A percentile compares a stretch with the other conserved stretches of the same genome.
These are phyloP conservation scores for Lipomyces chichibuensis DNA, from an alignment of 805 yeast species.

Conservation along the genomic window DNA sequence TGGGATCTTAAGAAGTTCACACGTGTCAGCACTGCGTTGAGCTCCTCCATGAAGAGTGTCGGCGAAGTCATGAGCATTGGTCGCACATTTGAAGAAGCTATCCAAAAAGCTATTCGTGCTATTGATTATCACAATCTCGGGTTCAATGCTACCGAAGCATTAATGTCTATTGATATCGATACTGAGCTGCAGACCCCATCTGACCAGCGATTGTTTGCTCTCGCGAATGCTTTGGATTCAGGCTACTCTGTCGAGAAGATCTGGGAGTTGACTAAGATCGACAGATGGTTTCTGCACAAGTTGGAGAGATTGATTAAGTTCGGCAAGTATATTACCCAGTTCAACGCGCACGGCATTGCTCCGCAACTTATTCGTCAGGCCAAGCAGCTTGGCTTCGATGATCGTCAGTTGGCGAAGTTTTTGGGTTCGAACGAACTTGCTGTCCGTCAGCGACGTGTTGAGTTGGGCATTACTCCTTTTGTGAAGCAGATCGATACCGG, in stretches of 20 bases:
- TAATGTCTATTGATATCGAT: conserved; percentile 91
- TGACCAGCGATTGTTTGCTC: conserved; percentile 95
- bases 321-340: conserved; percentile 52
- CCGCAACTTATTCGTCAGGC: conserved; percentile 71
- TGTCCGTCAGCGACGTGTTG: conserved; percentile 84
- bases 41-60: conserved; percentile 96
- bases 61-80: conserved; percentile 99
- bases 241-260: conserved; percentile 92
- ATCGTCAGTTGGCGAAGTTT: conserved; percentile 91
- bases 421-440: conserved; percentile 89
- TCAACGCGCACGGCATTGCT: conserved; percentile 56
- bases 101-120: conserved; percentile 95
- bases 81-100: conserved; percentile 95
- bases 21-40: conserved; percentile 81
- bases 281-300: conserved; percentile 94
- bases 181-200: conserved; percentile 92
- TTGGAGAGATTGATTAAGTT: conserved; percentile 73
- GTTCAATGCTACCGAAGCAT: conserved; percentile 76
- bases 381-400: conserved; percentile 95
- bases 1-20: conserved; percentile 98
- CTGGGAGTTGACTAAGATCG: conserved; percentile 88
- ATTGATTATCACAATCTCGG: conserved; percentile 96
- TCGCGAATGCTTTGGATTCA: conserved; percentile 88
- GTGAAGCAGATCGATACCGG: conserved; percentile 96
- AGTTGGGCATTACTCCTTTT: conserved; percentile 83